Evolutionary conservation across 345 rosid species (phyloP).

Genomic region (Nephelium lappaceum): DNA sequence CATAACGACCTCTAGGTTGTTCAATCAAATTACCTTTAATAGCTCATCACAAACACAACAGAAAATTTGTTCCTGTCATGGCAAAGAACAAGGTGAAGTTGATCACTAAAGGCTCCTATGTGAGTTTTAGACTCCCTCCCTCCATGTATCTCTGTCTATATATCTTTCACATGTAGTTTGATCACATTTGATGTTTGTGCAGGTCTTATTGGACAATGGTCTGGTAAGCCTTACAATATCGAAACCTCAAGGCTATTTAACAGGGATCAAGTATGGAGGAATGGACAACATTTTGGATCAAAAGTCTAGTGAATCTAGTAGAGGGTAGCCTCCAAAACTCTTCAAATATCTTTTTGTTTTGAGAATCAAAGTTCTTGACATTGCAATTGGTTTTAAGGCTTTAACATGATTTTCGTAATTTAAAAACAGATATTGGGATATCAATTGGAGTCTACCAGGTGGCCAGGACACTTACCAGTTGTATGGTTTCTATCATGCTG

Average conservation of each 20-base stretch:
- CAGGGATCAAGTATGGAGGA: conserved; percentile 40
- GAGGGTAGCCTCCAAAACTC: conserved; percentile 33
- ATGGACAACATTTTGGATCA: conserved; percentile 39
- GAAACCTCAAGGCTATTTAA: conserved; percentile 34
- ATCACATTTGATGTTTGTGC: conserved; percentile 1
- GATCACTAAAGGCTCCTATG: conserved; percentile 28
- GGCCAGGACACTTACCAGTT: conserved; percentile 29
- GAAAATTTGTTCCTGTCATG: conserved; percentile 2
- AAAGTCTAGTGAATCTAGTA: conserved; percentile 32
- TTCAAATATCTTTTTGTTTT: not conserved
- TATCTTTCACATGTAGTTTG: not conserved
- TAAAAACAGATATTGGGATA: conserved; percentile 41
- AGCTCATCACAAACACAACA: not conserved
- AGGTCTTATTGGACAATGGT: conserved; percentile 37
- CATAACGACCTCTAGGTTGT: conserved; percentile 7
- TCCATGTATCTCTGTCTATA: not conserved
- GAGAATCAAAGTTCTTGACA: not conserved
- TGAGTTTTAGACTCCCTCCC: conserved; percentile 10
- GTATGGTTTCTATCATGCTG: conserved; percentile 16
- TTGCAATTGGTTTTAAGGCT: not conserved
- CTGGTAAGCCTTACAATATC: conserved; percentile 29
- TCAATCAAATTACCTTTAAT: not conserved
- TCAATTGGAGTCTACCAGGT: conserved; percentile 38
- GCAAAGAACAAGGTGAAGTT: conserved; percentile 27
- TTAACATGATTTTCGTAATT: not conserved